Percentiles rank a stretch among this genome's conserved stretches.
These are phyloP conservation scores for Malassezia furfur DNA, from an alignment of 1,284 basidiomycete species.

Conservation along the genomic window DNA sequence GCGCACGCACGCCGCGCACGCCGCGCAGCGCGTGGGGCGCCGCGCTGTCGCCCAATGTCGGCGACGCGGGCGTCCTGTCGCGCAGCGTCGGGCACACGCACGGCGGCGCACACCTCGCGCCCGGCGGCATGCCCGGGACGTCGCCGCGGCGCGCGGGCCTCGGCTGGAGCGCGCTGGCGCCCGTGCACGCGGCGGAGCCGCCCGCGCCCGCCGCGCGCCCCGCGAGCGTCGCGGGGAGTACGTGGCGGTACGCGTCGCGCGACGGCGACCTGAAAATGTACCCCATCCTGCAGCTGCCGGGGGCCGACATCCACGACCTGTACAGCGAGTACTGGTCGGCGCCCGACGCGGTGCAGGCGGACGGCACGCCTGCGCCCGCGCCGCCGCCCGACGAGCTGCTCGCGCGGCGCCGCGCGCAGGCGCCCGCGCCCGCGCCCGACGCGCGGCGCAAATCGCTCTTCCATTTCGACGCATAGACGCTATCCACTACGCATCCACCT, in stretches of 20 bases:
- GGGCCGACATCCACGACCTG: slow-evolving; percentile 10
- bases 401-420: neutral
- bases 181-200: too few species aligned
- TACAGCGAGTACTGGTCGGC: slow-evolving; percentile 12
- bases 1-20: neutral
- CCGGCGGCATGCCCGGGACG: neutral
- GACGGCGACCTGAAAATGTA: slow-evolving; percentile 14
- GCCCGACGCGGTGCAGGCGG: neutral
- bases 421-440: neutral
- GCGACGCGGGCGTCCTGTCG: neutral
- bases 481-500: slow-evolving; percentile 45
- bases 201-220: neutral
- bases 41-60: neutral
- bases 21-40: neutral
- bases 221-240: neutral
- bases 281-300: slow-evolving; percentile 15
- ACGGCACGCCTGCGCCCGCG: neutral
- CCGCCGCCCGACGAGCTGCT: neutral
- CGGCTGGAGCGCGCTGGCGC: slow-evolving; percentile 17
- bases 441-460: slow-evolving; percentile 16
- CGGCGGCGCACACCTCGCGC: neutral
- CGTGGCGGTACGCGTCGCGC: neutral
- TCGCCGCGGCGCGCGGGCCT: slow-evolving; percentile 14
- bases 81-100: neutral
- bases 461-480: slow-evolving; percentile 4